phyloP scores from a whole-genome alignment of 345 rosid species.

The Xanthoceras sorbifolium region DNA sequence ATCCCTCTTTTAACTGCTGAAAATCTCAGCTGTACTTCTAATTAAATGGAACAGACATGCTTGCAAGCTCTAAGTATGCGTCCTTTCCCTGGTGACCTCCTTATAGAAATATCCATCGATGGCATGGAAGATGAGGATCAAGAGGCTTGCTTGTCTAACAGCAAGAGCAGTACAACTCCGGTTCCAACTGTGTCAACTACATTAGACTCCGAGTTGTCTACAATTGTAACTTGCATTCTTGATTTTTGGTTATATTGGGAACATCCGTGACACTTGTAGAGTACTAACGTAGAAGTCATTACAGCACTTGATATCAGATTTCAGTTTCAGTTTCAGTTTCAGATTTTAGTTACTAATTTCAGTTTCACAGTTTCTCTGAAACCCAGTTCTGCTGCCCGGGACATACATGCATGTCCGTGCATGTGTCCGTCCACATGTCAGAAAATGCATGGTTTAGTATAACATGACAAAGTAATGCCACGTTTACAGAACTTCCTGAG shows the following conservation, averaged over 20 bases:
- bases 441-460: not conserved
- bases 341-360: too few species aligned
- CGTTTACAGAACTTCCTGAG: not conserved
- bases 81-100: conserved; percentile 43
- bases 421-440: not conserved
- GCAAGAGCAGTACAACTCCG: conserved; percentile 37
- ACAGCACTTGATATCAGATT: conserved; percentile 13
- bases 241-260: not conserved
- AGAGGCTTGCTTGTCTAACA: conserved; percentile 36
- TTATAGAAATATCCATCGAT: conserved; percentile 44
- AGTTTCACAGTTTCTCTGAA: conserved; percentile 14
- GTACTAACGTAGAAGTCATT: conserved; percentile 1
- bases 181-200: conserved; percentile 35
- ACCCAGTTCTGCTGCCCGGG: conserved; percentile 26
- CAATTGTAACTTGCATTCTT: conserved; percentile 43
- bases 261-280: conserved; percentile 8
- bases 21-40: conserved; percentile 51
- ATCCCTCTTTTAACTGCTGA: conserved; percentile 39
- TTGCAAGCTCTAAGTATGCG: conserved; percentile 67
- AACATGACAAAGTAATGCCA: too few species aligned
- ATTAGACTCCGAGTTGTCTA: conserved; percentile 63
- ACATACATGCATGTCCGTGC: not conserved
- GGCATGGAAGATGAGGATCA: conserved; percentile 40
- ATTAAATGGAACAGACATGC: conserved; percentile 69
- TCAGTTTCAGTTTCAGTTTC: too few species aligned